Evolutionary conservation across 2,329 filamentous ascomycete genomes (phyloP).

Genomic region (Helotiales sp.): DNA sequence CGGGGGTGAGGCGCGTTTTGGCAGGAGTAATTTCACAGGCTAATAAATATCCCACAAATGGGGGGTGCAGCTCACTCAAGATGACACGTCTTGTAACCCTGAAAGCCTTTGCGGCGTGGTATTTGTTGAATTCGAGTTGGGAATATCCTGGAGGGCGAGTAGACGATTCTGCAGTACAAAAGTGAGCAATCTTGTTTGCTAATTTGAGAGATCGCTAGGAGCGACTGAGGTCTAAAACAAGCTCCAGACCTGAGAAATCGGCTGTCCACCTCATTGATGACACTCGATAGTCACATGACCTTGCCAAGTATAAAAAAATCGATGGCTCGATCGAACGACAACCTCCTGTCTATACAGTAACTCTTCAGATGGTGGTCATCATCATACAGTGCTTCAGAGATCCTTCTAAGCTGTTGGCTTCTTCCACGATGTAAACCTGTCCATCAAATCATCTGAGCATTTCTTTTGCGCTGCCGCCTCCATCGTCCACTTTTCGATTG

Average conservation of each 20-base stretch:
- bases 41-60: conserved; percentile 20
- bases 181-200: neutral
- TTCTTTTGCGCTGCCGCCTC: too few species aligned
- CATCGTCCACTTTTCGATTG: too few species aligned
- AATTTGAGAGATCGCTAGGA: neutral
- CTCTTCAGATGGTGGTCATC: too few species aligned
- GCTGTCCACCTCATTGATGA: neutral
- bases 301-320: too few species aligned
- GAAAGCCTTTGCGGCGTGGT: neutral
- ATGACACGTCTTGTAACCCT: conserved; percentile 12
- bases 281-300: neutral
- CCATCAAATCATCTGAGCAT: too few species aligned
- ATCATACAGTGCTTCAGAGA: too few species aligned
- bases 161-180: neutral
- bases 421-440: too few species aligned
- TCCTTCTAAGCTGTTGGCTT: too few species aligned
- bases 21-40: conserved; percentile 1
- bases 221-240: neutral
- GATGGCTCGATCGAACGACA: too few species aligned
- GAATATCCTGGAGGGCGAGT: neutral
- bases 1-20: neutral
- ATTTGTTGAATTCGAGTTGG: neutral
- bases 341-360: too few species aligned
- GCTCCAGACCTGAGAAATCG: neutral
- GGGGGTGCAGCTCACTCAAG: conserved; percentile 12